Percentiles rank a stretch among this genome's conserved stretches.
phyloP scores from a whole-genome alignment of 2,329 filamentous ascomycete species.

The Metarhizium album region DNA sequence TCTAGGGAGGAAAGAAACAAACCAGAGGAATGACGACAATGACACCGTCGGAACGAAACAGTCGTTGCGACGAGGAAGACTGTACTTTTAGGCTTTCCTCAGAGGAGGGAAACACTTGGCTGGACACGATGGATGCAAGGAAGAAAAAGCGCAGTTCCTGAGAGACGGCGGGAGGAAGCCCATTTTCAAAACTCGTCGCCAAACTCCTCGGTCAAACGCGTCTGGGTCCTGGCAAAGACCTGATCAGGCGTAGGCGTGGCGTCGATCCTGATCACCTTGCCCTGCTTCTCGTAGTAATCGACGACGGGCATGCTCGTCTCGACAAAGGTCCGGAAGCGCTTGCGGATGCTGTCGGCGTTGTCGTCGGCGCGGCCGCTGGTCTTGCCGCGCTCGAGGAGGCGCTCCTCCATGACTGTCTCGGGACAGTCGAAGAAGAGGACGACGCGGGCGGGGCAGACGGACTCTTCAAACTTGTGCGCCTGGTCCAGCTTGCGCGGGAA shows the following conservation, averaged over 20 bases:
- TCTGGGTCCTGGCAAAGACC: slow-evolving; percentile 44
- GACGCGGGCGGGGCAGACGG: slow-evolving; percentile 72
- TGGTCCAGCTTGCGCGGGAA: slow-evolving; percentile 98
- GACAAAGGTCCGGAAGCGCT: slow-evolving; percentile 87
- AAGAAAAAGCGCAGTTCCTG: too few relatives aligned
- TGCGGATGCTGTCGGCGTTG: slow-evolving; percentile 90
- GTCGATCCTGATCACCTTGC: slow-evolving; percentile 69
- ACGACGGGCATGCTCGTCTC: slow-evolving; percentile 98
- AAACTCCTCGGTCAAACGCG: slow-evolving; percentile 37
- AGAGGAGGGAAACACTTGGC: too few relatives aligned
- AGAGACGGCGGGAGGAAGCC: background rate
- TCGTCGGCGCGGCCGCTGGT: slow-evolving; percentile 87
- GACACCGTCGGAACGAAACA: too few relatives aligned
- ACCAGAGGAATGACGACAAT: too few relatives aligned
- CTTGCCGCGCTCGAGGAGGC: slow-evolving; percentile 81
- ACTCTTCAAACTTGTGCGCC: slow-evolving; percentile 83
- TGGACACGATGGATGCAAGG: background rate
- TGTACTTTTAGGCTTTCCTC: too few relatives aligned
- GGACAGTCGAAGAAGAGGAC: slow-evolving; percentile 93
- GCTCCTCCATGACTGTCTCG: slow-evolving; percentile 75
- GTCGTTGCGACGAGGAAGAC: too few relatives aligned
- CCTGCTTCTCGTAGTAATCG: slow-evolving; percentile 65
- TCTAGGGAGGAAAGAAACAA: too few relatives aligned
- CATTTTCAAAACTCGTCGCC: slow-evolving; percentile 25
- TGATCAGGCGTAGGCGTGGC: slow-evolving; percentile 57